Percentiles rank a stretch among this genome's conserved stretches.
These are phyloP conservation scores for Sugiyamaella americana DNA, from an alignment of 805 yeast genomes.

Conservation along the genomic window DNA sequence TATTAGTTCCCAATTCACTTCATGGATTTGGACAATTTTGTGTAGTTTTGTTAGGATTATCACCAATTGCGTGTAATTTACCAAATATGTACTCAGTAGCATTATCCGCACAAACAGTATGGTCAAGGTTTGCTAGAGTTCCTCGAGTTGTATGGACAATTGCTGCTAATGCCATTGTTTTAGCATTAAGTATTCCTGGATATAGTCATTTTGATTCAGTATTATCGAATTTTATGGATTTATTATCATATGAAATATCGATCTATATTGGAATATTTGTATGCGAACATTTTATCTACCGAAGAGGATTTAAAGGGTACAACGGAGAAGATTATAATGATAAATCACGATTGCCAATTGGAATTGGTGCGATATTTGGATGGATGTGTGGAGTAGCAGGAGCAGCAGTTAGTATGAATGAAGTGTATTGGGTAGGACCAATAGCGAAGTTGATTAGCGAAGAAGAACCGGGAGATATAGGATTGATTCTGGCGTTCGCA, in stretches of 20 bases:
- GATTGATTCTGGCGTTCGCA: conserved; percentile 63
- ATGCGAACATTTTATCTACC: conserved; percentile 74
- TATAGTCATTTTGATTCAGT: conserved; percentile 63
- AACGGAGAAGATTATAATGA: conserved; percentile 56
- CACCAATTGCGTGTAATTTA: conserved; percentile 81
- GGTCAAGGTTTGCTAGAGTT: conserved; percentile 61
- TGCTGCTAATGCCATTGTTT: conserved; percentile 61
- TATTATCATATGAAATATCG: conserved; percentile 82
- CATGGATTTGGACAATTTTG: conserved; percentile 84
- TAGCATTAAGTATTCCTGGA: conserved; percentile 83
- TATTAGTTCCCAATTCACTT: conserved; percentile 67
- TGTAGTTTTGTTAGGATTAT: conserved; percentile 71
- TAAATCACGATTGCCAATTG: conserved; percentile 57
- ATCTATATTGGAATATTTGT: conserved; percentile 67
- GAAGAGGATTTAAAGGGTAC: conserved; percentile 53
- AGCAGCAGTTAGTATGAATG: conserved; percentile 76
- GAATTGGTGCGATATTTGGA: conserved; percentile 69
- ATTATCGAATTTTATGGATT: conserved; percentile 78
- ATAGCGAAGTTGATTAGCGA: conserved; percentile 43
- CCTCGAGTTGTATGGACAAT: conserved; percentile 81
- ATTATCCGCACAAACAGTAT: conserved; percentile 72
- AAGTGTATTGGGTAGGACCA: conserved; percentile 73
- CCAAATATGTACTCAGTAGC: conserved; percentile 90
- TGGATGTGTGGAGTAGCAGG: conserved; percentile 78
- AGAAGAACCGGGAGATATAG: conserved; percentile 66